Evolutionary conservation across 2,329 filamentous ascomycete genomes (phyloP).

Genomic region (Colletotrichum tanaceti): DNA sequence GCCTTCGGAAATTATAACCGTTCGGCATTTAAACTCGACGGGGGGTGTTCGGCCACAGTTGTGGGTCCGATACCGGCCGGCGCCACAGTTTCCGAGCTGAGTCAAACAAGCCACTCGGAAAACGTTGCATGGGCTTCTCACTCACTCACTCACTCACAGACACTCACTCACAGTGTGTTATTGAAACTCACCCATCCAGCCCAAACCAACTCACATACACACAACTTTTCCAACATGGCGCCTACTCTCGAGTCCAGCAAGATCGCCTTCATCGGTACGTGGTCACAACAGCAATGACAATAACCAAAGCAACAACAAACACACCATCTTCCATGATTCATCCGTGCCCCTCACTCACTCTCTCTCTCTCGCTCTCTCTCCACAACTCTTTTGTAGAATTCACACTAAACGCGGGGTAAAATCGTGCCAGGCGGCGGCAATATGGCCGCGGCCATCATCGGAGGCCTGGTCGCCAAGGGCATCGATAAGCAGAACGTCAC

Average conservation of each 20-base stretch:
- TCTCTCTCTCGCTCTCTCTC: too few relatives aligned
- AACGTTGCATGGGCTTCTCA: too few relatives aligned
- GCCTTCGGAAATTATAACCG: not conserved
- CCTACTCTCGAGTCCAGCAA: slow-evolving; percentile 16
- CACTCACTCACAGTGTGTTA: not conserved
- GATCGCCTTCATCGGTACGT: slow-evolving; percentile 22
- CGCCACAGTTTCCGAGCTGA: slow-evolving; percentile 14
- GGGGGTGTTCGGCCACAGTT: not conserved
- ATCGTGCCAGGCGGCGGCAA: slow-evolving; percentile 57
- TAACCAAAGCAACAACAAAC: too few relatives aligned
- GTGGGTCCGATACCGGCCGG: slow-evolving; percentile 2
- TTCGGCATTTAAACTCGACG: slow-evolving; percentile 14
- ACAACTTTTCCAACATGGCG: not conserved
- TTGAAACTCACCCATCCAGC: not conserved
- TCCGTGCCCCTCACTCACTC: too few relatives aligned
- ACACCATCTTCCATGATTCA: too few relatives aligned
- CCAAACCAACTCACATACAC: not conserved
- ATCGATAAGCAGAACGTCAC: slow-evolving; percentile 58
- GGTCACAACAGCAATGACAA: too few relatives aligned
- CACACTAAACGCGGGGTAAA: slow-evolving; percentile 16
- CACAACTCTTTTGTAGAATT: too few relatives aligned
- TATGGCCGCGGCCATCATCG: slow-evolving; percentile 65
- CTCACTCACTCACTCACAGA: too few relatives aligned
- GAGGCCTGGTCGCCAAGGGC: slow-evolving; percentile 58
- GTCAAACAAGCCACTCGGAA: too few relatives aligned